Base-by-base conservation (phyloP, 108 stramenopile genomes). In the Mediolabrus comicus region DNA sequence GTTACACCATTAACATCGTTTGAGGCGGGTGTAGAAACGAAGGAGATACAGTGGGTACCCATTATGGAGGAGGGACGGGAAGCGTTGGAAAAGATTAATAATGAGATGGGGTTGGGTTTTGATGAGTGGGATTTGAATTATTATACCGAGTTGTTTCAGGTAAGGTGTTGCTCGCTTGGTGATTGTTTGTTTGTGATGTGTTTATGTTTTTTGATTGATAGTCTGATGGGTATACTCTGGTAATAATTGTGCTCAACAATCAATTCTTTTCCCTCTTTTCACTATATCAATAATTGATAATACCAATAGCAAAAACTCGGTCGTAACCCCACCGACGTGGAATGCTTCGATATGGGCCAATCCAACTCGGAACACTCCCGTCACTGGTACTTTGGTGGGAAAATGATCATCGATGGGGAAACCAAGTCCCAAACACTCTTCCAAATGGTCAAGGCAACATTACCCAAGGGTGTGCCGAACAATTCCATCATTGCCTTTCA, bases 351-450 rank as follows among this genome's bases (percentile, higher is more conserved):
- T 81, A 95, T 99, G 92, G 95, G 95, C 27, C 98, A 98, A 84
- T 95, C 94, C 57, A 92, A 97, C 83, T 95, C 94, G 34, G 99
- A 99, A 83, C 99, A 99, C 80, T 97, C 96, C 16, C 91, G 99
- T 31, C 99, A 99, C 82, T 99, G 99, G 99, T 99, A 98, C 90
- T 99, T 99, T 79, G 91, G 94, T 22, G 99, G 98, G 29, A 96
- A 96, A 67, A 97, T 98, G 92, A 85, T 99, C 25, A 96, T 99
- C 65, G 97, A 99, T 81, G 97, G 96, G 8, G 87, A 84, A 57
- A 96, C 97, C 84, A 95, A 95, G 79, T 53, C 80, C 3, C 63
- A 96, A 52, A 98, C 97, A 0, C 86, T 99, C 39, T 98, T 99
- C 75, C 81, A 96, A 84, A 94, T 99, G 95, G 99, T 99, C 81